Conservation (phyloP, 345 rosid species). For the Mangifera indica region DNA sequence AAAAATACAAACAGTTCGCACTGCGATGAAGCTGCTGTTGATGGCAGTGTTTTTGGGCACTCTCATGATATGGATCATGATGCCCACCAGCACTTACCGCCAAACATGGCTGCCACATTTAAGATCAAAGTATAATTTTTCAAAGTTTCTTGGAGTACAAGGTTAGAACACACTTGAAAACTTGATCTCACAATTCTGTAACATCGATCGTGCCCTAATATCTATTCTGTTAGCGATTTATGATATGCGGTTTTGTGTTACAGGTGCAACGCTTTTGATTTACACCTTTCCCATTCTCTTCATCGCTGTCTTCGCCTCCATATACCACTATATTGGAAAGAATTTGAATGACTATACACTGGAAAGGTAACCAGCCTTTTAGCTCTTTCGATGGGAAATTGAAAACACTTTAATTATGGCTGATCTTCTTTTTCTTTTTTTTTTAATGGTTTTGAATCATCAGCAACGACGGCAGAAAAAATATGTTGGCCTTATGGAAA, state of each 20-base stretch:
- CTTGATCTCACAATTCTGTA: not conserved
- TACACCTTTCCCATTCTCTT: slow-evolving; percentile 61
- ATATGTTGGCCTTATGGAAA: slow-evolving; percentile 28
- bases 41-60: slow-evolving; percentile 43
- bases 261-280: slow-evolving; percentile 51
- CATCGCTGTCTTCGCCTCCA: slow-evolving; percentile 52
- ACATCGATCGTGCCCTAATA: not conserved
- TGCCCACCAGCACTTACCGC: slow-evolving; percentile 54
- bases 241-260: not conserved
- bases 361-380: slow-evolving; percentile 28
- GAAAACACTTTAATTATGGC: not conserved
- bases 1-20: slow-evolving; percentile 7
- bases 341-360: slow-evolving; percentile 14
- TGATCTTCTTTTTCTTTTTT: not conserved
- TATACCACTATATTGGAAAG: slow-evolving; percentile 57
- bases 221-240: slow-evolving; percentile 6
- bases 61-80: slow-evolving; percentile 65
- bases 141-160: slow-evolving; percentile 58
- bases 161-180: slow-evolving; percentile 33
- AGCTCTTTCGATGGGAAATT: not conserved
- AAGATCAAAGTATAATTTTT: slow-evolving; percentile 30
- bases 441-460: not conserved
- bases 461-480: slow-evolving; percentile 22
- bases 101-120: slow-evolving; percentile 40
- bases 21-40: slow-evolving; percentile 39